Conservation (phyloP, 169 alveolate species). For the Plasmodium knowlesi region DNA sequence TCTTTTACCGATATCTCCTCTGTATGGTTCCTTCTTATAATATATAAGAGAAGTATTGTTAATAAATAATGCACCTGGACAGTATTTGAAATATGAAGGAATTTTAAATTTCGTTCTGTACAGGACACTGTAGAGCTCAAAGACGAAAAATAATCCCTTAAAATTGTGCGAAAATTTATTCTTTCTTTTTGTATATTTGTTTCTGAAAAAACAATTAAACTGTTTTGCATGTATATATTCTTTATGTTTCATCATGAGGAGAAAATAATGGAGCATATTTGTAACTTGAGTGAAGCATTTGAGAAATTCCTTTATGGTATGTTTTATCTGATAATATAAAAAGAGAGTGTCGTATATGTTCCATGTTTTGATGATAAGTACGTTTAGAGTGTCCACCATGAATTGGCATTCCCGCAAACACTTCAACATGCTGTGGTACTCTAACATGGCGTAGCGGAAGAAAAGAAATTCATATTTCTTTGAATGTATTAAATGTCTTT, state of each 20-base stretch:
- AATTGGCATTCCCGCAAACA: not conserved
- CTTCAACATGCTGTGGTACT: not conserved
- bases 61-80: not conserved
- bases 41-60: not conserved
- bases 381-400: not conserved
- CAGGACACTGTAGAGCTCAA: not conserved
- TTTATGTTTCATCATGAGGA: not conserved
- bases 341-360: slow-evolving; percentile 22
- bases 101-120: slow-evolving; percentile 4
- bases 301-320: not conserved
- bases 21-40: not conserved
- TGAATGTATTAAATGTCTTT: not conserved
- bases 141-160: not conserved
- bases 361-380: not conserved
- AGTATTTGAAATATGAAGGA: not conserved
- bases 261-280: slow-evolving; percentile 27
- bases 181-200: slow-evolving; percentile 34
- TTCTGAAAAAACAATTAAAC: slow-evolving; percentile 44
- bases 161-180: not conserved
- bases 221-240: slow-evolving; percentile 19
- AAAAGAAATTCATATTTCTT: slow-evolving; percentile 8
- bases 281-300: slow-evolving; percentile 8
- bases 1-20: not conserved
- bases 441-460: slow-evolving; percentile 6
- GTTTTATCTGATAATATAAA: slow-evolving; percentile 37